Evolutionary conservation across 768 basidiomycete species (phyloP).

Genomic region (Pleurotus pulmonarius): DNA sequence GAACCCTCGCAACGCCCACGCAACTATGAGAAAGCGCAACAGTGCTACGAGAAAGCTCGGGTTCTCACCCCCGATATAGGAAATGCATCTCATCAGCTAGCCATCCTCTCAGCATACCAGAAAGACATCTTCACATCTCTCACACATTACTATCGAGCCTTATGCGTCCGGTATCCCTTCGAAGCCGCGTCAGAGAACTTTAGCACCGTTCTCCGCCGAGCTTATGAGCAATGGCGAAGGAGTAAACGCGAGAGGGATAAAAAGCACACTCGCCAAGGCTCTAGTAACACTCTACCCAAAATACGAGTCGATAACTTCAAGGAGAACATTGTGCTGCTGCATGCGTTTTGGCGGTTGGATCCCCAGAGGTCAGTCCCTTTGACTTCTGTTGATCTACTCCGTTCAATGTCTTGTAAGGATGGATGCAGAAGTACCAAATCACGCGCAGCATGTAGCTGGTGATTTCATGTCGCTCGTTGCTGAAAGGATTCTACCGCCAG

Average conservation of each 20-base stretch:
- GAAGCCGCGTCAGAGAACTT: slow-evolving; percentile 87
- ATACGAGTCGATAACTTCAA: slow-evolving; percentile 63
- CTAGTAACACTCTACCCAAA: slow-evolving; percentile 38
- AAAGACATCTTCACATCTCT: slow-evolving; percentile 78
- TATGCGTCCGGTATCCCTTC: slow-evolving; percentile 85
- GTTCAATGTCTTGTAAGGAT: slow-evolving; percentile 31
- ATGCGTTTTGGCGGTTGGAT: slow-evolving; percentile 67
- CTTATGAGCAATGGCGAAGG: slow-evolving; percentile 56
- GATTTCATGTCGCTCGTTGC: slow-evolving; percentile 62
- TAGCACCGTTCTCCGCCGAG: slow-evolving; percentile 63
- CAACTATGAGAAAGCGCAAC: slow-evolving; percentile 71
- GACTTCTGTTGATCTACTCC: slow-evolving; percentile 6
- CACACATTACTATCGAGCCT: slow-evolving; percentile 86
- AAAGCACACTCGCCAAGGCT: slow-evolving; percentile 9
- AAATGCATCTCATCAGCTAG: slow-evolving; percentile 94
- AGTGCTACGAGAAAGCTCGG: slow-evolving; percentile 84
- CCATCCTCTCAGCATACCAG: slow-evolving; percentile 84
- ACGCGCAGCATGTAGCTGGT: slow-evolving; percentile 43
- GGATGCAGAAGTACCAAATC: slow-evolving; percentile 42
- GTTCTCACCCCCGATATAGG: slow-evolving; percentile 83
- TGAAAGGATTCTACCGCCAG: slow-evolving; percentile 67
- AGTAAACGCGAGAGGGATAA: slow-evolving; percentile 35
- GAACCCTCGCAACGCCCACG: slow-evolving; percentile 51
- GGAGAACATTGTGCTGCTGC: slow-evolving; percentile 70
- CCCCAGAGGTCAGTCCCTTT: slow-evolving; percentile 50